phyloP scores from a whole-genome alignment of 352 stramenopile genomes.

The Globisporangium parvum region DNA sequence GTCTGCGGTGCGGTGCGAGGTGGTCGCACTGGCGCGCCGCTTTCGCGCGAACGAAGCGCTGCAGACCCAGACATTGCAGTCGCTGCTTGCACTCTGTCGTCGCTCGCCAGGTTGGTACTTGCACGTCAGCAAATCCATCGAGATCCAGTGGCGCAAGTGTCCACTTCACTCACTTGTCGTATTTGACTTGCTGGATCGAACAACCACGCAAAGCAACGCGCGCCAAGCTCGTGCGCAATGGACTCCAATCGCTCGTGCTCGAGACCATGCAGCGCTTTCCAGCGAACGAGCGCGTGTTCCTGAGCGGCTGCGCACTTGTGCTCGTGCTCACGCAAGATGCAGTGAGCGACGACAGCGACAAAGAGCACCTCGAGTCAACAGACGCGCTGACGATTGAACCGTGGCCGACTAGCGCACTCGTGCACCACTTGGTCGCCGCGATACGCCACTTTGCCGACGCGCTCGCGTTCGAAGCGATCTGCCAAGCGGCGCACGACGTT shows the following conservation, averaged over 20 bases:
- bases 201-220: slow-evolving; percentile 2
- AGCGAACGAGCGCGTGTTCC: slow-evolving; percentile 13
- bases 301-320: slow-evolving; percentile 19
- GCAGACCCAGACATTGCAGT: slow-evolving; percentile 18
- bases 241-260: slow-evolving; percentile 17
- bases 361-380: background rate
- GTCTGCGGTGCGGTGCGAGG: slow-evolving; percentile 24
- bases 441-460: slow-evolving; percentile 1
- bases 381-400: background rate
- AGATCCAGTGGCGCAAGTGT: background rate
- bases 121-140: background rate
- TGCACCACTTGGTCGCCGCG: slow-evolving; percentile 2
- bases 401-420: slow-evolving; percentile 9
- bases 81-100: slow-evolving; percentile 10
- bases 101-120: slow-evolving; percentile 4
- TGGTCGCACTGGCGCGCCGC: slow-evolving; percentile 18
- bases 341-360: background rate
- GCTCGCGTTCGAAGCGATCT: slow-evolving; percentile 1
- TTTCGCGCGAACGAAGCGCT: slow-evolving; percentile 21
- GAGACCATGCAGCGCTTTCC: slow-evolving; percentile 20
- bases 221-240: slow-evolving; percentile 19
- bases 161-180: no score
- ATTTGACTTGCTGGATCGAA: no score
- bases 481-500: slow-evolving; percentile 1
- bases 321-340: slow-evolving; percentile 12